phyloP scores from a whole-genome alignment of 441 rosid species.

The Pelargonium hybrid region DNA sequence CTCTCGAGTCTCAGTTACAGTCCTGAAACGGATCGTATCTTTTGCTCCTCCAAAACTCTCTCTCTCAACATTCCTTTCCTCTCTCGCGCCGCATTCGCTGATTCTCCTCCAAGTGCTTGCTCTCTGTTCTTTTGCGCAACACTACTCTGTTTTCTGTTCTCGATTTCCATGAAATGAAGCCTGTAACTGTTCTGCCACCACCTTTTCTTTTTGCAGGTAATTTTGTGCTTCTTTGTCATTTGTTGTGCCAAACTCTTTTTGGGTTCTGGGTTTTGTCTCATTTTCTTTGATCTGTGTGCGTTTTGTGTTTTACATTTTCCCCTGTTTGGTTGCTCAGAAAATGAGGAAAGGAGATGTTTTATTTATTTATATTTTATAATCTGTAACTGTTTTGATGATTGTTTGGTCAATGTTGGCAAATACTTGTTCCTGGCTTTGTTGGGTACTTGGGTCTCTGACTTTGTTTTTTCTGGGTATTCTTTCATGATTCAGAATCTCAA shows the following conservation, averaged over 20 bases:
- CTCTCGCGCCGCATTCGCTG: not conserved
- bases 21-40: not conserved
- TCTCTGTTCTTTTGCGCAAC: no score
- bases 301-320: not conserved
- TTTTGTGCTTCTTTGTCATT: not conserved
- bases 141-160: not conserved
- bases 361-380: no score
- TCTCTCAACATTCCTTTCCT: not conserved
- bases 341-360: not conserved
- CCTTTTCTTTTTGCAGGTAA: not conserved
- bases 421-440: not conserved
- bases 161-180: not conserved
- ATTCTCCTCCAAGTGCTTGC: not conserved
- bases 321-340: slow-evolving; percentile 6
- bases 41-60: not conserved
- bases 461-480: not conserved
- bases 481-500: not conserved
- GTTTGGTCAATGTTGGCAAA: not conserved
- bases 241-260: not conserved
- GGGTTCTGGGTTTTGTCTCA: not conserved
- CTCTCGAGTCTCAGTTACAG: not conserved
- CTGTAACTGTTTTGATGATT: not conserved
- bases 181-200: not conserved
- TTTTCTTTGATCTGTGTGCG: no score
- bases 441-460: no score